Evolutionary conservation across 1,139 yeast species (phyloP).

Genomic region (Meyerozyma carpophila): DNA sequence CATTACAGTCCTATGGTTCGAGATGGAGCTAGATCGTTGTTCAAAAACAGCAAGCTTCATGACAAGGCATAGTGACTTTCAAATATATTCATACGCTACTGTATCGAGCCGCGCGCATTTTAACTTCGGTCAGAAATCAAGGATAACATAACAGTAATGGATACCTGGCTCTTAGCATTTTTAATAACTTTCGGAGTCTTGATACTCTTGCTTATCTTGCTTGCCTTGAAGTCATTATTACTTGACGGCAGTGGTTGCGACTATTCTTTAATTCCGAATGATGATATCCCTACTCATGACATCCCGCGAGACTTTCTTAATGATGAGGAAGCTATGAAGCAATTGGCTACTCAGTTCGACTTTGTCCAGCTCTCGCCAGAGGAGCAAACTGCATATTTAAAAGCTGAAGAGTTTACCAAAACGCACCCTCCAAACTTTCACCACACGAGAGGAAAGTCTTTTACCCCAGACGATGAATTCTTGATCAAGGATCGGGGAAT

Average conservation of each 20-base stretch:
- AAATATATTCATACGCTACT: neutral
- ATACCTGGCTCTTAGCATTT: slow-evolving; percentile 1
- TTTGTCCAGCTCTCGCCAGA: slow-evolving; percentile 37
- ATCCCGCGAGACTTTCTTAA: slow-evolving; percentile 37
- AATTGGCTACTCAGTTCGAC: slow-evolving; percentile 34
- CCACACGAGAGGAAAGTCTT: slow-evolving; percentile 30
- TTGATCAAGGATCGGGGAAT: slow-evolving; percentile 37
- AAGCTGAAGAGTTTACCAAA: slow-evolving; percentile 31
- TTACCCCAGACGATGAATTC: slow-evolving; percentile 22
- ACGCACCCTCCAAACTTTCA: slow-evolving; percentile 28
- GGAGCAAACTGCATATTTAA: slow-evolving; percentile 33
- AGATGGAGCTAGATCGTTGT: slow-evolving; percentile 40
- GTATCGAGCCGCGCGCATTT: neutral
- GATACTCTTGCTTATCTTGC: slow-evolving; percentile 3
- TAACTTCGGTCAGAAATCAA: no score
- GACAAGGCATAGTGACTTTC: neutral
- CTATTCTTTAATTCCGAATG: slow-evolving; percentile 10
- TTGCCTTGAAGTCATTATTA: slow-evolving; percentile 3
- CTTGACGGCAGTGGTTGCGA: slow-evolving; percentile 4
- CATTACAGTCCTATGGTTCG: slow-evolving; percentile 82
- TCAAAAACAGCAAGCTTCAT: slow-evolving; percentile 31
- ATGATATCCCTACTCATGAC: slow-evolving; percentile 9
- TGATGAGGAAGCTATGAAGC: slow-evolving; percentile 35
- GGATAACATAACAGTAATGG: neutral
- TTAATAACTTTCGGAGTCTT: slow-evolving; percentile 4